phyloP scores from a whole-genome alignment of 2,329 filamentous ascomycete species.

The Lomentospora prolificans region DNA sequence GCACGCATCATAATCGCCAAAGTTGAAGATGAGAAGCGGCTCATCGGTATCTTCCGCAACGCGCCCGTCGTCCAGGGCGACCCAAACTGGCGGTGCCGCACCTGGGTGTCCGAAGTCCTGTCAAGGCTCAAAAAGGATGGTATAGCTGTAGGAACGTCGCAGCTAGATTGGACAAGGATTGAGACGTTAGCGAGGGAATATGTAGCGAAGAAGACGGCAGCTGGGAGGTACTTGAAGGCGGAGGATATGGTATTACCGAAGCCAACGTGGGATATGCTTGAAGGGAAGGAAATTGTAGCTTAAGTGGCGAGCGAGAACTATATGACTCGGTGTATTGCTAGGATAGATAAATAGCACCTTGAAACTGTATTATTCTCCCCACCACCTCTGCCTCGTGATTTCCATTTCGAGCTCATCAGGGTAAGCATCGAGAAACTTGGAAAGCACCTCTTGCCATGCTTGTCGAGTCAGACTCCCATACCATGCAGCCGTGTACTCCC shows the following conservation, averaged over 20 bases:
- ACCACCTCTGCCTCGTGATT: conserved; percentile 24
- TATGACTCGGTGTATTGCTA: background rate
- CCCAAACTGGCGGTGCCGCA: conserved; percentile 27
- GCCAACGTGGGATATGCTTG: conserved; percentile 21
- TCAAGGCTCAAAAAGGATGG: conserved; percentile 22
- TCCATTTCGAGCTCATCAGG: conserved; percentile 31
- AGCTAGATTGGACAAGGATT: conserved; percentile 26
- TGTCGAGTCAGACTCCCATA: conserved; percentile 14
- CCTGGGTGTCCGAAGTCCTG: conserved; percentile 27
- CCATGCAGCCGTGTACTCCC: conserved; percentile 23
- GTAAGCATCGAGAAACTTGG: conserved; percentile 25
- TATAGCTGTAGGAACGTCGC: conserved; percentile 25
- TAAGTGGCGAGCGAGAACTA: conserved; percentile 6
- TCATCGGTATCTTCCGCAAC: conserved; percentile 21
- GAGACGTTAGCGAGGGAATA: conserved; percentile 24
- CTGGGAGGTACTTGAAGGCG: conserved; percentile 13
- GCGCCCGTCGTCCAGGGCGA: conserved; percentile 24
- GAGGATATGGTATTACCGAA: conserved; percentile 15
- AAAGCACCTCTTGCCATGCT: conserved; percentile 26
- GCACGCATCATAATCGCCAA: conserved; percentile 29
- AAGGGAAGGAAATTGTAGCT: conserved; percentile 16
- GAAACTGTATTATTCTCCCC: conserved; percentile 18
- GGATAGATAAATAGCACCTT: background rate
- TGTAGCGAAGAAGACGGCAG: conserved; percentile 20
- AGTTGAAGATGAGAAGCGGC: conserved; percentile 21